Conservation (phyloP, 306 rosid species). For the Purshia tridentata region DNA sequence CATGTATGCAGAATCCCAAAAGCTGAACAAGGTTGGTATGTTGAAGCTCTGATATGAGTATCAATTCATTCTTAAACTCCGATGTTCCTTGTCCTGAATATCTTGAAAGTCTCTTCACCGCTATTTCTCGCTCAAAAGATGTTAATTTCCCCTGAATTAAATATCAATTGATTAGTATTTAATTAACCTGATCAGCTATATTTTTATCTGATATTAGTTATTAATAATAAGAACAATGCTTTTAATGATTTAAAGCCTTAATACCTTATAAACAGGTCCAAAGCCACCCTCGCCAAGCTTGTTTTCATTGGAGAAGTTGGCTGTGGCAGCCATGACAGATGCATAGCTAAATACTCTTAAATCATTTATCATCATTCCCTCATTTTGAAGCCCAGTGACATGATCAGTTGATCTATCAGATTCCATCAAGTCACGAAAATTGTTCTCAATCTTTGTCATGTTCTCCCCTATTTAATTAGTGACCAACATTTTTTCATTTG, state of each 20-base stretch:
- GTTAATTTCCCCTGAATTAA: constrained; percentile 29
- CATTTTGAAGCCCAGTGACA: background rate
- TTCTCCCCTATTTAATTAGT: background rate
- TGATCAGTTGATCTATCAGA: background rate
- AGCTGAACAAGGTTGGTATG: constrained; percentile 17
- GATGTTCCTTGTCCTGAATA: background rate
- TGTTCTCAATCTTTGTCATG: background rate
- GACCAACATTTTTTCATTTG: too few relatives aligned
- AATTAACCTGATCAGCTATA: background rate
- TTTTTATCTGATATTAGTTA: too few relatives aligned
- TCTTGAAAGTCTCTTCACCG: constrained; percentile 36
- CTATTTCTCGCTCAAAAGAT: constrained; percentile 15
- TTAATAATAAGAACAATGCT: background rate
- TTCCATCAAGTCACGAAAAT: background rate
- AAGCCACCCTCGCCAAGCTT: constrained; percentile 17
- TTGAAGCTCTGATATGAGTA: constrained; percentile 8
- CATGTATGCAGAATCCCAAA: constrained; percentile 11
- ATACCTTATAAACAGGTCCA: constrained; percentile 14
- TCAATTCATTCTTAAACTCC: background rate
- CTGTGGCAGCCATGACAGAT: constrained; percentile 11
- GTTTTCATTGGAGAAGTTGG: background rate
- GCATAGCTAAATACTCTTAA: constrained; percentile 16
- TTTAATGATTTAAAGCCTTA: background rate
- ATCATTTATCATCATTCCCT: background rate
- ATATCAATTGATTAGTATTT: background rate